phyloP scores from a whole-genome alignment of 2,329 filamentous ascomycete genomes.

The Curvularia lunata region DNA sequence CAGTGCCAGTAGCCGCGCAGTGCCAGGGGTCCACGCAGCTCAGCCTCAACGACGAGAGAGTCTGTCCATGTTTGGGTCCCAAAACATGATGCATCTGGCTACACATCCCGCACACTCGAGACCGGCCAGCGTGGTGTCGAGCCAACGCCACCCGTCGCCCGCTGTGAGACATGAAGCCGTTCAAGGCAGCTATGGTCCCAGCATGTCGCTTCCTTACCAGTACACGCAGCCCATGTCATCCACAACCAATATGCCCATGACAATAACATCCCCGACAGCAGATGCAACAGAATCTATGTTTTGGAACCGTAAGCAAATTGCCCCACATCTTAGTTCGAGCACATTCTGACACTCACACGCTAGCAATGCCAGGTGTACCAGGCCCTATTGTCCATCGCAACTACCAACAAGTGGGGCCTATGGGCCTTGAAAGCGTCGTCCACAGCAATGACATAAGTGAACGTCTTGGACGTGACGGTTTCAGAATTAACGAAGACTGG shows the following conservation, averaged over 20 bases:
- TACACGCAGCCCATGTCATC: constrained; percentile 28
- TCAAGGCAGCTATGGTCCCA: constrained; percentile 20
- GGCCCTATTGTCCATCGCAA: constrained; percentile 45
- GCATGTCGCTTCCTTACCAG: constrained; percentile 21
- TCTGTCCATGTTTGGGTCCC: constrained; percentile 40
- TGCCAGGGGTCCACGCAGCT: constrained; percentile 7
- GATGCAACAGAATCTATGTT: constrained; percentile 35
- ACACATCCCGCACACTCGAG: constrained; percentile 26
- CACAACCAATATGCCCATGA: constrained; percentile 18
- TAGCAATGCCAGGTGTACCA: constrained; percentile 48
- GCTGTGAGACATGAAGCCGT: constrained; percentile 17
- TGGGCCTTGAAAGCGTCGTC: constrained; percentile 47
- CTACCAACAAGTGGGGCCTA: constrained; percentile 38
- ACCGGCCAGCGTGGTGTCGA: constrained; percentile 21
- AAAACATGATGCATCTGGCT: constrained; percentile 23
- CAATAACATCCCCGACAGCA: constrained; percentile 18
- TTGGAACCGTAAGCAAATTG: constrained; percentile 38
- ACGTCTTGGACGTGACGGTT: constrained; percentile 43
- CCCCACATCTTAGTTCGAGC: neutral
- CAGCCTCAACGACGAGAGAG: constrained; percentile 32
- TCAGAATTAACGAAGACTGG: constrained; percentile 41
- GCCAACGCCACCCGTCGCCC: constrained; percentile 26
- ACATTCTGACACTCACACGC: neutral
- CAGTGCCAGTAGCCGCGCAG: constrained; percentile 18
- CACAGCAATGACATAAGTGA: constrained; percentile 38